Base-by-base conservation (phyloP, 192 early-diverging fungal genomes). In the Gaertneriomyces semiglobifer region DNA sequence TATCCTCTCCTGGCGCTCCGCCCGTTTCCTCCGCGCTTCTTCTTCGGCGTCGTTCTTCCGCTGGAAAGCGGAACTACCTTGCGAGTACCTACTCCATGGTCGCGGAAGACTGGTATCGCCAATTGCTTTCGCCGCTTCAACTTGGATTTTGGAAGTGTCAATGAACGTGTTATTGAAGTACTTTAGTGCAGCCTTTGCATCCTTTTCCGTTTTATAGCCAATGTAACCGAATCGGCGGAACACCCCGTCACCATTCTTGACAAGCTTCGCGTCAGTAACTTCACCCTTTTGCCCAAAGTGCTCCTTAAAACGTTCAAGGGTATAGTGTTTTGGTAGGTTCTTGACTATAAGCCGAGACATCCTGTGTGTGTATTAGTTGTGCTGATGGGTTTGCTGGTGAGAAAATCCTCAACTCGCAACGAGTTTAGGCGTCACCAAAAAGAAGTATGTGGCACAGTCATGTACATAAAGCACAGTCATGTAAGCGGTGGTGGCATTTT, bases 101-200 rank as follows among this genome's bases (percentile, higher is more conserved):
- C 95, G 84, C 6, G 92, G 87, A 41, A 99, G 77, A 5, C 84
- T 71, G 14, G 81, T 75, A 68, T 95, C 93, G n/a, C 89, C 89
- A 70, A 92, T 84, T 18, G 93, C 84, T 63, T 91, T 91, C 12
- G 96, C 94, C 40, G 88, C 80, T 71, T 93, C 90, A 7, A 99
- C 94, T 9, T 77, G 74, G 33, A 99, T 91, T 60, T 84, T 83
- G 2, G 92, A 92, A 2, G 94, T 99, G 70, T 95, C 90, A 50
- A 99, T 88, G 67, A 86, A 99, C 18, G 94, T 89, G 61, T 86
- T 81, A 79, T 99, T 88, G 73, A 95, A 99, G 77, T 95, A 90
- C 42, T 77, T 74, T 38, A 90, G 74, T 0, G 93, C 94, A 4
- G 77, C 82, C 53, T 88, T 76, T 6, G 95, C 96, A 16, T 93